A percentile compares a stretch with the other conserved stretches of the same genome.
Conservation (phyloP, 441 rosid genomes). For the Breynia disticha region DNA sequence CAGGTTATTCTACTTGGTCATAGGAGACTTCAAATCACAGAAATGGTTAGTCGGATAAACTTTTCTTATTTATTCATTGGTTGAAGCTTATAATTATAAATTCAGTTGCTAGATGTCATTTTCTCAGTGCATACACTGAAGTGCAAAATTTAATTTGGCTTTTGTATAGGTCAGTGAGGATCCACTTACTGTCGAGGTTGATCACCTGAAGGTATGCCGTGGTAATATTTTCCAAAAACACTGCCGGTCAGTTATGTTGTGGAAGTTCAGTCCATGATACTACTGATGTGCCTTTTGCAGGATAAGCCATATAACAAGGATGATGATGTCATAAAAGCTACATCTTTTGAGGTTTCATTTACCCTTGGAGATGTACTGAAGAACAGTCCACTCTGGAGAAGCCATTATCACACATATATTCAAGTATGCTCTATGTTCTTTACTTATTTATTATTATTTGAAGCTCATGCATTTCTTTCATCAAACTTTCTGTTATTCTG, state of each 20-base stretch:
- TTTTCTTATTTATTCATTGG: too few relatives aligned
- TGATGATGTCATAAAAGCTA: slow-evolving; percentile 96
- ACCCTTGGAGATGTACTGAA: slow-evolving; percentile 90
- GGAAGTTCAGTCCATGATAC: slow-evolving; percentile 5
- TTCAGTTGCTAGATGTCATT: too few relatives aligned
- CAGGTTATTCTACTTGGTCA: slow-evolving; percentile 94
- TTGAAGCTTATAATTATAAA: too few relatives aligned
- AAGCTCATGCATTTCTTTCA: neutral
- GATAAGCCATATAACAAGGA: slow-evolving; percentile 89
- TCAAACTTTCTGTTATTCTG: neutral
- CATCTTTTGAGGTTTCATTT: slow-evolving; percentile 93
- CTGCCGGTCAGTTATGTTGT: neutral
- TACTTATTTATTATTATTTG: neutral
- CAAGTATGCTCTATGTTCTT: slow-evolving; percentile 39
- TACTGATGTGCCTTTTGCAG: slow-evolving; percentile 30
- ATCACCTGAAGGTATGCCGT: slow-evolving; percentile 75
- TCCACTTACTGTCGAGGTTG: slow-evolving; percentile 93
- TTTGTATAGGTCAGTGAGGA: slow-evolving; percentile 71
- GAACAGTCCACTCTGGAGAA: slow-evolving; percentile 93
- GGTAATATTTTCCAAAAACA: slow-evolving; percentile 10
- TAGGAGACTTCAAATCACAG: slow-evolving; percentile 81
- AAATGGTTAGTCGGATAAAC: slow-evolving; percentile 93
- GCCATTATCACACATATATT: slow-evolving; percentile 89
- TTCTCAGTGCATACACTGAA: neutral
- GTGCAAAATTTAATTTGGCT: slow-evolving; percentile 13